Evolutionary conservation across 163 green algal genomes (phyloP).

Genomic region (Scenedesmus sp.): DNA sequence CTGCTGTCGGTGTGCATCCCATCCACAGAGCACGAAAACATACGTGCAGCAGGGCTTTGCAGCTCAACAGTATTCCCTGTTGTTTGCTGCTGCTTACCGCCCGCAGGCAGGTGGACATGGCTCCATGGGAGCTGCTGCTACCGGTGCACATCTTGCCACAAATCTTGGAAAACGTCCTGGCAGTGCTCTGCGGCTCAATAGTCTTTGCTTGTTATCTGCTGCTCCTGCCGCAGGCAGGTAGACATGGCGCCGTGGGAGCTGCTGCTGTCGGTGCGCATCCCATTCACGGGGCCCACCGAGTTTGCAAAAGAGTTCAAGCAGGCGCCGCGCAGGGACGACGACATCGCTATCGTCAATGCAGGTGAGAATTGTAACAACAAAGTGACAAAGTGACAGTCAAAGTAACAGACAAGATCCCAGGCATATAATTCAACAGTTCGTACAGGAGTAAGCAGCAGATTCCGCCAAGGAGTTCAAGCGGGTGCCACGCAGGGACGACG

Average conservation of each 20-base stretch:
- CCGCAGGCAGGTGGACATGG: conserved; percentile 88
- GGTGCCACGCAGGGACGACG: conserved; percentile 93
- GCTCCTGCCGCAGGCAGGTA: conserved; percentile 77
- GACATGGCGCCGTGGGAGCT: conserved; percentile 89
- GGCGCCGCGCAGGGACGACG: conserved; percentile 94
- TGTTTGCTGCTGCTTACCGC: conserved; percentile 65
- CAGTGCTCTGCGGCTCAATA: too few species aligned
- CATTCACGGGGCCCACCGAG: conserved; percentile 83
- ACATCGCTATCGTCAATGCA: conserved; percentile 99
- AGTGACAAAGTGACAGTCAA: neutral
- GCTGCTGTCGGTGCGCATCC: conserved; percentile 86
- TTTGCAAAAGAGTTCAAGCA: conserved; percentile 98
- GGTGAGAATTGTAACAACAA: conserved; percentile 15
- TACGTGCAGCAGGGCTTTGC: too few species aligned
- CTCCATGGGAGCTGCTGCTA: conserved; percentile 34
- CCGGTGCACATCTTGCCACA: neutral
- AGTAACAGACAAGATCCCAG: neutral
- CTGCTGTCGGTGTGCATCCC: conserved; percentile 88
- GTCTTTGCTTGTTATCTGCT: neutral
- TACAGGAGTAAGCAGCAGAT: conserved; percentile 60
- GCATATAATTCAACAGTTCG: too few species aligned
- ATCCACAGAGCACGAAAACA: conserved; percentile 62
- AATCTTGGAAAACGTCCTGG: too few species aligned
- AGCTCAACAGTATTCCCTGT: too few species aligned
- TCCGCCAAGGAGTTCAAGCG: conserved; percentile 98